Evolutionary conservation across 768 basidiomycete species (phyloP), one percentile per base, ranked within the genome.

Genomic region (Kwoniella dendrophila): DNA sequence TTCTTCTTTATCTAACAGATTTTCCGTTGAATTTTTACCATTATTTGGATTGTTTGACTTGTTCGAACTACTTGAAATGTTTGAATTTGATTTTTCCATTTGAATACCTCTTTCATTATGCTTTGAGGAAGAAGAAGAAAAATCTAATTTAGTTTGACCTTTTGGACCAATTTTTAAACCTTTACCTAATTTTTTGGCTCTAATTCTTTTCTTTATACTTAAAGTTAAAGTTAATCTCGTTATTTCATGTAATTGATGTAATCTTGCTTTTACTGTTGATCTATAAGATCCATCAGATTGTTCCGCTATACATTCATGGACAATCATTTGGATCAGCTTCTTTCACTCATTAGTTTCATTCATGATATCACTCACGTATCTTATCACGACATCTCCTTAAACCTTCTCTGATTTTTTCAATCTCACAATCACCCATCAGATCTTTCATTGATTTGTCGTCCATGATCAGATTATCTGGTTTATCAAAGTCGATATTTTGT

Each of bases 321-420:
- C n/a, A 33, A 20, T 20, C 11, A 22, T 10, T n/a, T 26, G 5
- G 14, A 57, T 16, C n/a, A 32, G 54, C 33, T 11, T n/a, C n/a
- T n/a, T n/a, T n/a, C n/a, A n/a, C n/a, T n/a, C n/a, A n/a, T n/a
- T n/a, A n/a, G n/a, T n/a, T n/a, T n/a, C n/a, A n/a, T n/a, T n/a
- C n/a, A n/a, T n/a, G n/a, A n/a, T 11, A 22, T 30, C 5, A 70
- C 70, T 59, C 47, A 71, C 70, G 24, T 44, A 72, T 67, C 58
- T 34, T 47, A 14, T 53, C 45, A 1, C 49, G 45, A 11, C 54
- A 49, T 22, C 43, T 38, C 14, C 36, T 49, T n/a, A 69, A 24
- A 16, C 27, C 32, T 11, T 20, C 29, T 26, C 52, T 14, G 2
- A 72, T n/a, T 4, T n/a, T 7, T 14, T 54, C 44, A 27, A 68